Conservation (phyloP, 805 yeast genomes). For the Candida tammaniensis region DNA sequence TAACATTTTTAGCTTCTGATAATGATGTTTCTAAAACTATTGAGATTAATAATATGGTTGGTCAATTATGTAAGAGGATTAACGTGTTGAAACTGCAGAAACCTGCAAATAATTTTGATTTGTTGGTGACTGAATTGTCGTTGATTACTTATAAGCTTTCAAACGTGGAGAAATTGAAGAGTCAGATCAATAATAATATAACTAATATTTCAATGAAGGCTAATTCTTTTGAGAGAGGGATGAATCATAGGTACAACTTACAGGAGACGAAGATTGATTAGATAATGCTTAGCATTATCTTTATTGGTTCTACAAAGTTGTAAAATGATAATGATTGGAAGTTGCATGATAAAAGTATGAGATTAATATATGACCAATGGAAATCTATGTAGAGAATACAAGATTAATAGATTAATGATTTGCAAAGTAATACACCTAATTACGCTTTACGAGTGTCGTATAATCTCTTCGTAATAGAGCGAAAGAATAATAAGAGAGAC, state of each 20-base stretch:
- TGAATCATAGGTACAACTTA: too few species aligned
- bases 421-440: too few species aligned
- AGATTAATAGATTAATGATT: too few species aligned
- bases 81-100: slow-evolving; percentile 7
- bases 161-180: slow-evolving; percentile 19
- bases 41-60: slow-evolving; percentile 21
- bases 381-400: too few species aligned
- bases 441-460: too few species aligned
- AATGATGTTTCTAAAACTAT: slow-evolving; percentile 10
- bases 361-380: too few species aligned
- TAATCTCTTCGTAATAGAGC: too few species aligned
- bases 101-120: slow-evolving; percentile 7
- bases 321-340: too few species aligned
- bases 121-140: slow-evolving; percentile 26
- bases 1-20: slow-evolving; percentile 13
- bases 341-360: too few species aligned
- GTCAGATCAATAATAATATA: slow-evolving; percentile 5
- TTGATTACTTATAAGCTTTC: slow-evolving; percentile 29
- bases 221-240: background rate
- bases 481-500: too few species aligned
- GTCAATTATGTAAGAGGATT: slow-evolving; percentile 21
- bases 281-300: too few species aligned
- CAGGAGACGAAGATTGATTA: background rate
- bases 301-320: too few species aligned
- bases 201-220: background rate